phyloP scores from a whole-genome alignment of 1,139 yeast genomes.

The Magnusiomyces suaveolens region DNA sequence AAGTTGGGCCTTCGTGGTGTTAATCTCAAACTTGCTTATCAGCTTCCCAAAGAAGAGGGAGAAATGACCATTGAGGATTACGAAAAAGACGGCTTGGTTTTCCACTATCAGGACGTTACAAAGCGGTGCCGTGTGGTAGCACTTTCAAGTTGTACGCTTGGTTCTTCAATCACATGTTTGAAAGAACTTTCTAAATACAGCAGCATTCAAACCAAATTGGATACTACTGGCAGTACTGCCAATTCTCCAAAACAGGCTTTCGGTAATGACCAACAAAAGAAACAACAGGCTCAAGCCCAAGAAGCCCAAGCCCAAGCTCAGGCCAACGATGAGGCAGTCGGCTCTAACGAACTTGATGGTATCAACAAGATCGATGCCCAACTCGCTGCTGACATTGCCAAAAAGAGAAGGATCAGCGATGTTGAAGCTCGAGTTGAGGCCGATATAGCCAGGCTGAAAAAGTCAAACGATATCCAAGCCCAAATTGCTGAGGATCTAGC shows the following conservation, averaged over 20 bases:
- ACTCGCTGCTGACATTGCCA: neutral
- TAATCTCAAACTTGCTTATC: neutral
- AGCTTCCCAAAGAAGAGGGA: neutral
- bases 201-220: neutral
- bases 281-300: constrained; percentile 5
- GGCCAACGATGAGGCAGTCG: neutral
- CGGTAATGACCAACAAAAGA: constrained; percentile 1
- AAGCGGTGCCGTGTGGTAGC: constrained; percentile 2
- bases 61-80: neutral
- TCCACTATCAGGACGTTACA: neutral
- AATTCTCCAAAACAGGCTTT: neutral
- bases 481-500: neutral
- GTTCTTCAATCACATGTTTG: constrained; percentile 4
- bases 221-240: neutral
- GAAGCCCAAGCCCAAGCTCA: constrained; percentile 3
- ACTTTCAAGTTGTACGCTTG: neutral
- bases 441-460: neutral
- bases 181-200: constrained; percentile 3
- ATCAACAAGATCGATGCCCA: neutral
- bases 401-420: neutral
- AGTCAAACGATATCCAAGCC: neutral
- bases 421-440: neutral
- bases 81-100: constrained; percentile 5
- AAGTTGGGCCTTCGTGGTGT: constrained; percentile 1
- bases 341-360: too few relatives aligned